Base-by-base conservation (phyloP, 2,329 filamentous ascomycete species). In the Beauveria brongniartii region DNA sequence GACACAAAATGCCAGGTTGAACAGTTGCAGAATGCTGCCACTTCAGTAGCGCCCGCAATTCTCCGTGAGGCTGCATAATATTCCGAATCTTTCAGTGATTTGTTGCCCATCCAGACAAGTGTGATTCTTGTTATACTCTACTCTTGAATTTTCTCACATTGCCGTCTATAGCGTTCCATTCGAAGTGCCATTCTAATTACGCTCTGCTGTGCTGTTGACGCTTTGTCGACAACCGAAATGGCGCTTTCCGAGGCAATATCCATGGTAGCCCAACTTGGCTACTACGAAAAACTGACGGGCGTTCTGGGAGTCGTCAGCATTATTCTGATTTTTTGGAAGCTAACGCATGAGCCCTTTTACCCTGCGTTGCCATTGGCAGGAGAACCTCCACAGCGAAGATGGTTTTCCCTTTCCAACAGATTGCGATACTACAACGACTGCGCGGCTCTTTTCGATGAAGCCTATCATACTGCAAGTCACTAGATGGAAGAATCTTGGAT, bases 341-440 rank as follows among this genome's bases (percentile, higher is more conserved):
- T 37, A 10, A 37, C n/a, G 3, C 28, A 34, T 6, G 3, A 37
- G 30, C 30, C 50, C 5, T 52, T 52, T 20, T 52, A 52, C 20
- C 50, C 50, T 20, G 50, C 24, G 3, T 1, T 52, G 1, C 50
- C 50, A 20, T 18, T 52, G n/a, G 50, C n/a, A 37, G 50, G 50
- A 37, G 50, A 52, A n/a, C 28, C 50, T 20, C 30, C 50, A 3
- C 50, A 22, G 4, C 50, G 50, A 20, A 26, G 28, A 37, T 52
- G 50, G 50, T 52, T 52, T 14, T 52, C 50, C 10, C 28, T 52
- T 2, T 22, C 28, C 28, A 52, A 22, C 50, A 34, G 28, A 20
- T 16, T 52, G 12, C 14, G 50, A 22, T 74, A 71, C 62, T 69
- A 71, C 61, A 69, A 61, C 1, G 67, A 73, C 10, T 74, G 72